Conservation (phyloP, 371 early-diverging fungal species). For the Choanephora cucurbitarum region DNA sequence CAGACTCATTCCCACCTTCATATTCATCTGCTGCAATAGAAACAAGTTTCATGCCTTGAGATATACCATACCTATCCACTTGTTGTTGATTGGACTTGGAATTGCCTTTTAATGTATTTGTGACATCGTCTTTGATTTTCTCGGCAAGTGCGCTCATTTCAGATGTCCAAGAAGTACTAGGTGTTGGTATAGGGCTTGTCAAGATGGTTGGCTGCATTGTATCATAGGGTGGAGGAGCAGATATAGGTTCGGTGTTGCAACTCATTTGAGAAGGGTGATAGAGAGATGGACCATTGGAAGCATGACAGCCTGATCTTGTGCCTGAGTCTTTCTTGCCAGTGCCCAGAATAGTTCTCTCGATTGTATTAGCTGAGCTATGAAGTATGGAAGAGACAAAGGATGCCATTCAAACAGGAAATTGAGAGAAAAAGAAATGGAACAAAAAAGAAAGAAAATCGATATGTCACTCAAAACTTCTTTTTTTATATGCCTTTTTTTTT, state of each 20-base stretch:
- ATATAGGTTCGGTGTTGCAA: conserved; percentile 15
- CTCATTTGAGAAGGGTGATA: conserved; percentile 17
- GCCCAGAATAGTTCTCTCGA: conserved; percentile 17
- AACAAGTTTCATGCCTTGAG: conserved; percentile 59
- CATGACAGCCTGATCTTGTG: conserved; percentile 16
- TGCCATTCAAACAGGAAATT: conserved; percentile 16
- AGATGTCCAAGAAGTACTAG: conserved; percentile 42
- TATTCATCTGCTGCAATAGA: conserved; percentile 59
- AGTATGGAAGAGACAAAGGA: conserved; percentile 40
- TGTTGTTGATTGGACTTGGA: conserved; percentile 2
- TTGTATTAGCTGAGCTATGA: conserved; percentile 29
- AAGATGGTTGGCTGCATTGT: conserved; percentile 1
- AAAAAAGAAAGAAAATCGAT: conserved; percentile 3
- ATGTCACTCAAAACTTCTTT: background rate
- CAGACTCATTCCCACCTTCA: conserved; percentile 51
- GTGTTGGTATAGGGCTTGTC: conserved; percentile 28
- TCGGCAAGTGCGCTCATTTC: conserved; percentile 43
- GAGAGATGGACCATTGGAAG: conserved; percentile 3
- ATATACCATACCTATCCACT: conserved; percentile 42
- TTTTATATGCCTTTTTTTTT: no score
- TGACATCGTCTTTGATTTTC: conserved; percentile 34
- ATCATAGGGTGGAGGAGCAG: conserved; percentile 27
- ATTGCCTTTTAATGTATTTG: conserved; percentile 13
- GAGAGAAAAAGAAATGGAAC: conserved; percentile 9
- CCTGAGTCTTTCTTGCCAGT: background rate